A percentile compares a stretch with the other conserved stretches of the same genome.
These are phyloP conservation scores for Fusarium keratoplasticum DNA, from an alignment of 2,329 filamentous ascomycete species.

Conservation along the genomic window DNA sequence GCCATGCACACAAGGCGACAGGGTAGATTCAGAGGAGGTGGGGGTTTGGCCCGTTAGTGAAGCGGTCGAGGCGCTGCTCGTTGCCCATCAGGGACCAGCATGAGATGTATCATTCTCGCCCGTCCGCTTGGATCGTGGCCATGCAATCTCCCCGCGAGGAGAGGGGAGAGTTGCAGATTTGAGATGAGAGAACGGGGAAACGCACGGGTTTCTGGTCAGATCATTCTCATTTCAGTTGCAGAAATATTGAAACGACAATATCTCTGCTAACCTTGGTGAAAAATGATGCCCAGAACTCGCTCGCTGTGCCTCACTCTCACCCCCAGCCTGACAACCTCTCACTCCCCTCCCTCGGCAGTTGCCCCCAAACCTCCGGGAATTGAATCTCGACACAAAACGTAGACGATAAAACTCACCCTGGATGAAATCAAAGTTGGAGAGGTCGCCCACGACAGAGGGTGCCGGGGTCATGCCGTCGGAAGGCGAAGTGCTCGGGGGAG, in stretches of 20 bases:
- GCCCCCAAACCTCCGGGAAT: neutral
- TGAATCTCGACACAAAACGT: neutral
- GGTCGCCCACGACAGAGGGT: conserved; percentile 58
- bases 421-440: conserved; percentile 63
- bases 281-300: neutral
- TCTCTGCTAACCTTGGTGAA: conserved; percentile 4
- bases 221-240: neutral
- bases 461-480: conserved; percentile 55
- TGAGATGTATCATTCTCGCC: conserved; percentile 26
- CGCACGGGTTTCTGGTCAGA: neutral
- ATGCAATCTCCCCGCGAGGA: conserved; percentile 12
- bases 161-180: neutral
- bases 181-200: conserved; percentile 17
- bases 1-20: conserved; percentile 29
- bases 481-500: conserved; percentile 47
- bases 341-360: neutral
- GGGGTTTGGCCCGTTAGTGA: conserved; percentile 17
- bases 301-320: neutral
- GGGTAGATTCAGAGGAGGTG: conserved; percentile 31
- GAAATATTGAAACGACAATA: neutral
- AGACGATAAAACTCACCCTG: conserved; percentile 55
- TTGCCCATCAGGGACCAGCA: conserved; percentile 20
- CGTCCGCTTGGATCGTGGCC: conserved; percentile 38
- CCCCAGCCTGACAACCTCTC: neutral
- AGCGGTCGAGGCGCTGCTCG: conserved; percentile 26